These are phyloP conservation scores for Calonectria henricotiae DNA, from an alignment of 2,329 filamentous ascomycete genomes.

Conservation along the genomic window DNA sequence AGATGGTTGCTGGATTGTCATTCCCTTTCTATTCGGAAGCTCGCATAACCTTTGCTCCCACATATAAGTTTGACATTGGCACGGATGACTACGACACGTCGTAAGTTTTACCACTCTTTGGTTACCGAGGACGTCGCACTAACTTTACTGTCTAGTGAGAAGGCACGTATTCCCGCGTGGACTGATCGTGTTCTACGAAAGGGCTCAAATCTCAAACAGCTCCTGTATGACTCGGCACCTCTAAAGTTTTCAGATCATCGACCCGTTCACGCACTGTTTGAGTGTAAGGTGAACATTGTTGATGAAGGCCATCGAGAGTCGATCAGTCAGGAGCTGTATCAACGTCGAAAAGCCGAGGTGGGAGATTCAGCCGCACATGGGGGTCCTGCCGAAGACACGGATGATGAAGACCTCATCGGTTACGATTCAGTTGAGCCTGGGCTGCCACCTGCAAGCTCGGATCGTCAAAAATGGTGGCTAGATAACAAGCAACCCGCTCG, in stretches of 20 bases:
- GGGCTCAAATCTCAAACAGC: conserved; percentile 86
- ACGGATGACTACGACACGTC: conserved; percentile 94
- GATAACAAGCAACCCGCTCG: conserved; percentile 82
- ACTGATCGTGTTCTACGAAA: conserved; percentile 94
- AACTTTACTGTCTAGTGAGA: conserved; percentile 74
- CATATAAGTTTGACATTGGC: conserved; percentile 95
- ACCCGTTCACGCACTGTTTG: conserved; percentile 93
- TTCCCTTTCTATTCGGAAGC: conserved; percentile 96
- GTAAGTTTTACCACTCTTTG: conserved; percentile 63
- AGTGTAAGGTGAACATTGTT: conserved; percentile 86
- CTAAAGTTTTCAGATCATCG: conserved; percentile 94
- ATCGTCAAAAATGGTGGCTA: conserved; percentile 81
- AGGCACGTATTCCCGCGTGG: conserved; percentile 96
- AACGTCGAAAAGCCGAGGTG: conserved; percentile 77
- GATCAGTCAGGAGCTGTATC: conserved; percentile 84
- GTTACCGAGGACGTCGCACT: conserved; percentile 28
- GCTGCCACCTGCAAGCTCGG: conserved; percentile 78
- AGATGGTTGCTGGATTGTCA: conserved; percentile 93
- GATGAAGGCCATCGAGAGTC: conserved; percentile 81
- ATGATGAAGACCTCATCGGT: conserved; percentile 86
- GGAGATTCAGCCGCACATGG: conserved; percentile 75
- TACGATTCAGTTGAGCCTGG: conserved; percentile 89
- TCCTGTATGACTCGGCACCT: conserved; percentile 86
- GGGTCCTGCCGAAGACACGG: conserved; percentile 69
- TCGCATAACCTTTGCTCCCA: conserved; percentile 89